These are phyloP conservation scores for Glycine latifolia DNA, from an alignment of 306 rosid genomes.

Conservation along the genomic window DNA sequence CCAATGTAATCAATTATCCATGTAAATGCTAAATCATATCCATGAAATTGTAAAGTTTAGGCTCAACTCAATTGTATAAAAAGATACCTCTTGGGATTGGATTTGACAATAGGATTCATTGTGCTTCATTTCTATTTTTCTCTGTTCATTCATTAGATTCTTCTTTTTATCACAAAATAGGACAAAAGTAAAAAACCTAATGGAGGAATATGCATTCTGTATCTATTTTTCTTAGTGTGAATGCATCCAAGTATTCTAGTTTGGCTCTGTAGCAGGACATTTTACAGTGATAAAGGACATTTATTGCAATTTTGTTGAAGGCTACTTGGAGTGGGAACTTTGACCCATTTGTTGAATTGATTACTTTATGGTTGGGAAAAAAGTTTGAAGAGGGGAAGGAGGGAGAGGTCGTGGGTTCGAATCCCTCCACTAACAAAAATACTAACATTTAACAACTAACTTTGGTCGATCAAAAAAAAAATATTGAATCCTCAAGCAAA, in stretches of 20 bases:
- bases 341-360: constrained; percentile 3
- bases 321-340: neutral
- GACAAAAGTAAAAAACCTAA: neutral
- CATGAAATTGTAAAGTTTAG: neutral
- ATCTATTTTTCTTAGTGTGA: constrained; percentile 23
- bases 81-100: constrained; percentile 22
- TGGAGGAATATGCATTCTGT: constrained; percentile 20
- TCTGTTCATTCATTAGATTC: constrained; percentile 3
- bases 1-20: constrained; percentile 1
- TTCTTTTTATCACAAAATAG: neutral
- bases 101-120: constrained; percentile 2
- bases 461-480: too few relatives aligned
- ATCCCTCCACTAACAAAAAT: too few relatives aligned
- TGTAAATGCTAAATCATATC: constrained; percentile 13
- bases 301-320: constrained; percentile 26
- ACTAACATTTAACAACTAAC: too few relatives aligned
- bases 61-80: constrained; percentile 17
- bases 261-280: neutral
- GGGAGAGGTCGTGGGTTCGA: too few relatives aligned
- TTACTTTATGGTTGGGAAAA: too few relatives aligned
- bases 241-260: constrained; percentile 5
- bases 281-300: neutral
- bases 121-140: neutral
- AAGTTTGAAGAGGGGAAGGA: too few relatives aligned
- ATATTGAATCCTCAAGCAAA: constrained; percentile 16